Conservation (phyloP, 495 filamentous ascomycete genomes). For the Neurospora tetrasperma region DNA sequence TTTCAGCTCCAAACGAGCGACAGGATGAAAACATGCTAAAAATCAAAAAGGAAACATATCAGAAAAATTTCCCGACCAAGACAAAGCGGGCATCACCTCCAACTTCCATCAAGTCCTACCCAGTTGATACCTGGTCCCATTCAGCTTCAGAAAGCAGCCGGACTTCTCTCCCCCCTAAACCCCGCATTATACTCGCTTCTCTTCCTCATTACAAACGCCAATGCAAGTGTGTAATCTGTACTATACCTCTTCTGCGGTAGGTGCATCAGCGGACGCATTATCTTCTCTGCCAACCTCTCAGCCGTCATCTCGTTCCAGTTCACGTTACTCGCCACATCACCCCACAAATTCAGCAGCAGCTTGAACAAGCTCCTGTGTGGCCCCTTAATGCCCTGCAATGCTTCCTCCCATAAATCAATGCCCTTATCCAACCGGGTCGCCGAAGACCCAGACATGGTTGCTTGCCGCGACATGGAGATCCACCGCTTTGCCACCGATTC, state of each 20-base stretch:
- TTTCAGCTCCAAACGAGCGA: neutral
- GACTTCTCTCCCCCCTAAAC: conserved; percentile 21
- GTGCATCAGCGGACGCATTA: conserved; percentile 34
- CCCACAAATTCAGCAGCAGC: conserved; percentile 35
- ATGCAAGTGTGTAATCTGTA: conserved; percentile 31
- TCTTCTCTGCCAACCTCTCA: conserved; percentile 29
- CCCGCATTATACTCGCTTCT: conserved; percentile 28
- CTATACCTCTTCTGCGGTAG: conserved; percentile 18
- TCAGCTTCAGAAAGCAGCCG: conserved; percentile 19
- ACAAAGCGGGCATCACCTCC: neutral
- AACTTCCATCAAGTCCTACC: neutral
- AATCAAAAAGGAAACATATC: neutral
- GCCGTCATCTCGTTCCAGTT: conserved; percentile 36
- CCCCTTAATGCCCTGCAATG: conserved; percentile 29
- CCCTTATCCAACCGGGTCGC: conserved; percentile 29
- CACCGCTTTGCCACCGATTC: conserved; percentile 29
- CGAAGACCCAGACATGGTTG: conserved; percentile 22
- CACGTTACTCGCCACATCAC: conserved; percentile 25
- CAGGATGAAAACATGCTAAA: neutral
- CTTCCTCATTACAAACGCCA: conserved; percentile 38
- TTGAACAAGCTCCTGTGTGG: conserved; percentile 30
- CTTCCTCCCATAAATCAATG: conserved; percentile 41
- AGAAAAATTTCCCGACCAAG: neutral
- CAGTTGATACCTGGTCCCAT: neutral
- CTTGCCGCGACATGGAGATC: conserved; percentile 30